Percentiles rank a stretch among this genome's conserved stretches.
Conservation (phyloP, 1,139 yeast species). For the Geotrichum histeridarum region DNA sequence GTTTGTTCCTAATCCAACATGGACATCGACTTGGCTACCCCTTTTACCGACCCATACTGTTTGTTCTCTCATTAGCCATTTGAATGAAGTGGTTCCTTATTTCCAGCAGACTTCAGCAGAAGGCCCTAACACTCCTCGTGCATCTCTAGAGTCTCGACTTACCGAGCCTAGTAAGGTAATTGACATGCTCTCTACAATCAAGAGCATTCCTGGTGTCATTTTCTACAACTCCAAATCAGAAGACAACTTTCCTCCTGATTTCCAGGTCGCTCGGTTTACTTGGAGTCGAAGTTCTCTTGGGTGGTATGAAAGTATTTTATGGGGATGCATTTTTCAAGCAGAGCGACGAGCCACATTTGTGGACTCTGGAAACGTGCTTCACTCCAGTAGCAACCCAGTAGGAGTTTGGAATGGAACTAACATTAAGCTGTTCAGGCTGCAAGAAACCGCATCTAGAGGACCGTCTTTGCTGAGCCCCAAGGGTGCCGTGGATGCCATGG, state of each 20-base stretch:
- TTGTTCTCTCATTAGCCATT: slow-evolving; percentile 12
- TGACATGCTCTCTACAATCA: slow-evolving; percentile 26
- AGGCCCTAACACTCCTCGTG: slow-evolving; percentile 2
- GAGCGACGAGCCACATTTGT: slow-evolving; percentile 32
- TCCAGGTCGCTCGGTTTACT: slow-evolving; percentile 50
- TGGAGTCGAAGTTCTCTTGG: slow-evolving; percentile 67
- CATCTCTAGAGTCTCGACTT: slow-evolving; percentile 17
- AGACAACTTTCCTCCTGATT: slow-evolving; percentile 27
- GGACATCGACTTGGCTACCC: slow-evolving; percentile 22
- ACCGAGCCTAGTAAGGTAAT: slow-evolving; percentile 28
- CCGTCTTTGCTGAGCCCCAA: slow-evolving; percentile 41
- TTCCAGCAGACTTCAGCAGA: slow-evolving; percentile 6
- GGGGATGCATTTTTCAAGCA: slow-evolving; percentile 57
- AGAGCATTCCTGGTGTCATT: slow-evolving; percentile 23
- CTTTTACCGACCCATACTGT: slow-evolving; percentile 21
- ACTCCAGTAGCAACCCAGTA: slow-evolving; percentile 24
- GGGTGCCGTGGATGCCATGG: slow-evolving; percentile 52
- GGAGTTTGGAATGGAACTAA: slow-evolving; percentile 59
- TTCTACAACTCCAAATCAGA: slow-evolving; percentile 9
- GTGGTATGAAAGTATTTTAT: slow-evolving; percentile 69
- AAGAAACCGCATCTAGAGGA: slow-evolving; percentile 40
- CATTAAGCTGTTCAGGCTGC: slow-evolving; percentile 57
- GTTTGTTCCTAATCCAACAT: slow-evolving; percentile 11
- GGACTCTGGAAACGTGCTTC: slow-evolving; percentile 19
- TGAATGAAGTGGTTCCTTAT: slow-evolving; percentile 16